Percentiles rank a stretch among this genome's conserved stretches.
phyloP scores from a whole-genome alignment of 2,329 filamentous ascomycete species.

The Aspergillus candidus region DNA sequence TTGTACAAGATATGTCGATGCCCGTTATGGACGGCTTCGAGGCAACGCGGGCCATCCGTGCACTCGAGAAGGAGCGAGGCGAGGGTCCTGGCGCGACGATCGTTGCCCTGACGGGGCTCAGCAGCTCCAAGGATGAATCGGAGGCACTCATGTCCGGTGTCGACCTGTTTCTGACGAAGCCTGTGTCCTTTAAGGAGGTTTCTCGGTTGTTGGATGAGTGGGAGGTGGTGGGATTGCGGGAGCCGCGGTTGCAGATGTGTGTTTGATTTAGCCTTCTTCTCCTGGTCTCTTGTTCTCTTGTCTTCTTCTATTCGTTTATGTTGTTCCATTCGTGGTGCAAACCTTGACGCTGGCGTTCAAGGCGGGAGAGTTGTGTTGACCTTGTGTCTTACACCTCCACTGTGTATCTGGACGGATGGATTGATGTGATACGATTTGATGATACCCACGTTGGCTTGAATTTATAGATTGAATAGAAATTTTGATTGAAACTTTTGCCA shows the following conservation, averaged over 20 bases:
- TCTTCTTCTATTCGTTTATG: not conserved
- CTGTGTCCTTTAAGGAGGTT: constrained; percentile 41
- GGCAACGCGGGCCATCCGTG: constrained; percentile 42
- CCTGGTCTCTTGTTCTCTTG: not conserved
- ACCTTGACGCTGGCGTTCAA: no score
- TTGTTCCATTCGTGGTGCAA: not conserved
- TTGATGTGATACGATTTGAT: not conserved
- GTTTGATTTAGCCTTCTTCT: not conserved
- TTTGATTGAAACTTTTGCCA: no score
- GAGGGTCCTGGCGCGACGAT: constrained; percentile 32
- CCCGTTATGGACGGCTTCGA: constrained; percentile 46
- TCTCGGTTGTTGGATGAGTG: constrained; percentile 34
- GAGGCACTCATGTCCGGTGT: constrained; percentile 41
- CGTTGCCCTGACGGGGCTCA: constrained; percentile 43
- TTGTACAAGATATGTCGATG: constrained; percentile 39
- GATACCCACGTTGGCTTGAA: no score
- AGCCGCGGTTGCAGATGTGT: not conserved
- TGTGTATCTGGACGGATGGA: not conserved
- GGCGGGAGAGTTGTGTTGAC: not conserved
- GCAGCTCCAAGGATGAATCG: constrained; percentile 38
- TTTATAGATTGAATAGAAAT: no score
- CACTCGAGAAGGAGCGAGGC: constrained; percentile 33
- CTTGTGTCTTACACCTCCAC: not conserved
- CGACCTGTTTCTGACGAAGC: constrained; percentile 44
- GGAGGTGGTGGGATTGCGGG: constrained; percentile 14